Evolutionary conservation across 192 early-diverging fungal genomes (phyloP).

Genomic region (Rhizoclosmatium sp.): DNA sequence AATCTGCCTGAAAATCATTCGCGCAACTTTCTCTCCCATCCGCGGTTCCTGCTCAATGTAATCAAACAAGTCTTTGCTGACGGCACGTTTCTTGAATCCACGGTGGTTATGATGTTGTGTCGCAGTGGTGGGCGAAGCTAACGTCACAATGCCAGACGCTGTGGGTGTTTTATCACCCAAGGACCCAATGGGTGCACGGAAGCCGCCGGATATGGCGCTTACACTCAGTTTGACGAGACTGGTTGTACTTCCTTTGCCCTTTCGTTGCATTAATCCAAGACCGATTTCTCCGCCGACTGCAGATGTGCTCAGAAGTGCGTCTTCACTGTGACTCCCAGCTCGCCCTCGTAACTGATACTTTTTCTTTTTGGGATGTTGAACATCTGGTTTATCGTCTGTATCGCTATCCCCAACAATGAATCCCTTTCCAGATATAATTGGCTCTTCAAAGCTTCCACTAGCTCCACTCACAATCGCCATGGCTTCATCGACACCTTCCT

Average conservation of each 20-base stretch:
- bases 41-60: slow-evolving; percentile 50
- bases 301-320: too few relatives aligned
- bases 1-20: slow-evolving; percentile 56
- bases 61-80: slow-evolving; percentile 53
- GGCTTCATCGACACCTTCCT: neutral
- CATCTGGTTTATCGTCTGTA: too few relatives aligned
- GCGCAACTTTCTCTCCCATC: slow-evolving; percentile 63
- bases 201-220: neutral
- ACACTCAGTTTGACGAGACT: too few relatives aligned
- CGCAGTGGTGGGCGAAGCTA: neutral
- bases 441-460: neutral
- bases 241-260: too few relatives aligned
- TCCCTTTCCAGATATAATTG: too few relatives aligned
- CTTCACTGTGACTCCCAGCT: too few relatives aligned
- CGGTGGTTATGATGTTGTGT: neutral
- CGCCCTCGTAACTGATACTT: too few relatives aligned
- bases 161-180: neutral
- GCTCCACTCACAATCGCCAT: neutral
- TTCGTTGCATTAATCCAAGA: too few relatives aligned
- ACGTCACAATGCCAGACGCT: neutral
- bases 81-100: neutral
- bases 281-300: neutral
- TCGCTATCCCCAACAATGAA: neutral
- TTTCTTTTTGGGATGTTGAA: too few relatives aligned
- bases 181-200: neutral